Evolutionary conservation across 2,329 filamentous ascomycete species (phyloP).

Genomic region (Dactylellina sp.): DNA sequence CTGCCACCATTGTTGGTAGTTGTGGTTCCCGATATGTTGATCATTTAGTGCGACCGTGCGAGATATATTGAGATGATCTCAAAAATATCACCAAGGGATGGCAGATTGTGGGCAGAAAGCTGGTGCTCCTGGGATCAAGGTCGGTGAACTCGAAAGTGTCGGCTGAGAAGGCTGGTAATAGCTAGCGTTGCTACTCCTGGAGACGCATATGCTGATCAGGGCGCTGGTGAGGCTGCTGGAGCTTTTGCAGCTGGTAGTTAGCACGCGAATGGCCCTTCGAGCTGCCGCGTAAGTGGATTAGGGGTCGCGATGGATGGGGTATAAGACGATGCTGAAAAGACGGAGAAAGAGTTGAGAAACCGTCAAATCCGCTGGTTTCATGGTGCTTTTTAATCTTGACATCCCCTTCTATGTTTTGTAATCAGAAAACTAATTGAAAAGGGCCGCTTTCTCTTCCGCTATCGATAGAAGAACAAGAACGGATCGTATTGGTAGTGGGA

Average conservation of each 20-base stretch:
- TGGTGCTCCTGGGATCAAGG: too few relatives aligned
- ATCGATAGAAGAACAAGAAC: conserved; percentile 14
- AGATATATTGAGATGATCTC: too few relatives aligned
- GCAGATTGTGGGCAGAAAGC: too few relatives aligned
- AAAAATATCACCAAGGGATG: too few relatives aligned
- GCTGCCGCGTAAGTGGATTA: too few relatives aligned
- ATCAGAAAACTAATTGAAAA: background rate
- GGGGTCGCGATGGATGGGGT: conserved; percentile 5
- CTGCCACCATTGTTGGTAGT: conserved; percentile 12
- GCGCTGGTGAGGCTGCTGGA: too few relatives aligned
- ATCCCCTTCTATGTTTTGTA: background rate
- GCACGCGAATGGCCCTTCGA: background rate
- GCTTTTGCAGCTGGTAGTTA: too few relatives aligned
- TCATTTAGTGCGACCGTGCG: conserved; percentile 12
- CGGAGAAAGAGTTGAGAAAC: too few relatives aligned
- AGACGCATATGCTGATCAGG: background rate
- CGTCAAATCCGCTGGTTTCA: conserved; percentile 15
- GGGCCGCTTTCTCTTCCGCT: background rate
- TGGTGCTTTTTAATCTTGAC: background rate
- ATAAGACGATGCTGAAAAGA: background rate
- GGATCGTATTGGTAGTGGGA: background rate
- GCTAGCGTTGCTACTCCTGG: background rate
- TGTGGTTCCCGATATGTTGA: conserved; percentile 19
- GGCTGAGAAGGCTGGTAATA: too few relatives aligned
- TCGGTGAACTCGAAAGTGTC: too few relatives aligned